phyloP scores from a whole-genome alignment of 2,329 filamentous ascomycete species.

The Calonectria crousiana region DNA sequence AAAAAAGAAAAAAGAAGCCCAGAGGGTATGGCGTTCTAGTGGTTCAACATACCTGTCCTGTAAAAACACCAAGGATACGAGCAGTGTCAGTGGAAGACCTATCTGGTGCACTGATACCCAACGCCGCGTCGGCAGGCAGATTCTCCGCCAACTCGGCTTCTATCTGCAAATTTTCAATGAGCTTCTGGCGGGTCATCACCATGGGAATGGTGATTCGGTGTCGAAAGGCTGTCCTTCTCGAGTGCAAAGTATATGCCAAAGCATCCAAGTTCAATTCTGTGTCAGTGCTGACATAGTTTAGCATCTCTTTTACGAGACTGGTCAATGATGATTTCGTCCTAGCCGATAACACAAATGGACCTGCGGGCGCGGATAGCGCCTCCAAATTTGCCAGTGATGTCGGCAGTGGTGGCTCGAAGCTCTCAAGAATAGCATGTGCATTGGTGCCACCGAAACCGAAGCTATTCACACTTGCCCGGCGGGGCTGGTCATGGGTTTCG shows the following conservation, averaged over 20 bases:
- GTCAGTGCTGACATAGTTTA: not conserved
- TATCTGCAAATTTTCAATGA: not conserved
- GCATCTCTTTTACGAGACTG: not conserved
- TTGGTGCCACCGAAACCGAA: constrained; percentile 59
- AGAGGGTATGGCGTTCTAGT: not conserved
- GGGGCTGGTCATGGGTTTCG: not conserved
- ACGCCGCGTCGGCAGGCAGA: not conserved
- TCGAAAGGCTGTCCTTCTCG: not conserved
- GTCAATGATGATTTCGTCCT: not conserved
- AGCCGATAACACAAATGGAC: not conserved
- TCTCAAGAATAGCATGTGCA: constrained; percentile 55
- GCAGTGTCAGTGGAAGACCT: not conserved
- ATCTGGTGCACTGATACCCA: not conserved
- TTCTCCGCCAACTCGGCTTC: not conserved
- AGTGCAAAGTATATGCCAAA: not conserved
- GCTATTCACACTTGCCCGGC: constrained; percentile 45
- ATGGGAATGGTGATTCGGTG: not conserved
- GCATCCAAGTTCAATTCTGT: not conserved
- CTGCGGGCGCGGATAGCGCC: not conserved
- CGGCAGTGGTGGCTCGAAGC: too few relatives aligned
- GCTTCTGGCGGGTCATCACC: not conserved
- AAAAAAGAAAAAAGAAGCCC: not conserved
- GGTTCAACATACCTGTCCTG: not conserved
- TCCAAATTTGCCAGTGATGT: too few relatives aligned
- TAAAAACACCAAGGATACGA: not conserved